Percentiles rank a stretch among this genome's conserved stretches.
These are phyloP conservation scores for Nemania diffusa DNA, from an alignment of 2,329 filamentous ascomycete species.

Conservation along the genomic window DNA sequence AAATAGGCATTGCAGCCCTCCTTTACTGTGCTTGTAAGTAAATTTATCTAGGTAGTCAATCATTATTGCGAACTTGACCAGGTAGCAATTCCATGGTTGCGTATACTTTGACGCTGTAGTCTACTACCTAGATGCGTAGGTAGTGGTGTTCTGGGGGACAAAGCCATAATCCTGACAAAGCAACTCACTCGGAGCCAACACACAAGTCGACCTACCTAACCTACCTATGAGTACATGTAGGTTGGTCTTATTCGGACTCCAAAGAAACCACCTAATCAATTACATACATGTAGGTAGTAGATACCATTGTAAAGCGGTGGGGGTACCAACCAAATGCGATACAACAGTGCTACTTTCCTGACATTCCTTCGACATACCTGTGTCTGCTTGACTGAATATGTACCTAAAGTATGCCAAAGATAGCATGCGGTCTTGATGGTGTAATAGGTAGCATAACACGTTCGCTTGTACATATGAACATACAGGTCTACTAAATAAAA, in stretches of 20 bases:
- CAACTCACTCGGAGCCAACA: neutral
- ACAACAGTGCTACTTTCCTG: constrained; percentile 8
- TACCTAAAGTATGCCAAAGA: constrained; percentile 11
- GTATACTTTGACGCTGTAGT: neutral
- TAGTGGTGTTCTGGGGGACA: neutral
- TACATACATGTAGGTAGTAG: neutral
- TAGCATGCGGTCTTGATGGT: constrained; percentile 16
- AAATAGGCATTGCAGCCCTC: neutral
- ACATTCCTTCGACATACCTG: constrained; percentile 14
- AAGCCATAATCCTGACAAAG: neutral
- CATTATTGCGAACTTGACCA: neutral
- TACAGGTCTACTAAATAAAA: neutral
- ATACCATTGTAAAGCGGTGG: constrained; percentile 8
- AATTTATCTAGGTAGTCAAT: too few relatives aligned
- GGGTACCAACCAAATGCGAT: constrained; percentile 10
- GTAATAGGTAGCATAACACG: constrained; percentile 6
- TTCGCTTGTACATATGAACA: neutral
- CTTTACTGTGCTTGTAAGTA: too few relatives aligned
- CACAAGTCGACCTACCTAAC: neutral
- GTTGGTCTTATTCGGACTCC: neutral
- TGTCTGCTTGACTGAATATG: constrained; percentile 10
- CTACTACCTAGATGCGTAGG: neutral
- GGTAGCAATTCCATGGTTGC: constrained; percentile 7
- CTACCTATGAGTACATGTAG: neutral
- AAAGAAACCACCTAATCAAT: neutral